A percentile compares a stretch with the other conserved stretches of the same genome.
These are phyloP conservation scores for Syncephalastrum racemosum DNA, from an alignment of 371 early-diverging fungal genomes.

Conservation along the genomic window DNA sequence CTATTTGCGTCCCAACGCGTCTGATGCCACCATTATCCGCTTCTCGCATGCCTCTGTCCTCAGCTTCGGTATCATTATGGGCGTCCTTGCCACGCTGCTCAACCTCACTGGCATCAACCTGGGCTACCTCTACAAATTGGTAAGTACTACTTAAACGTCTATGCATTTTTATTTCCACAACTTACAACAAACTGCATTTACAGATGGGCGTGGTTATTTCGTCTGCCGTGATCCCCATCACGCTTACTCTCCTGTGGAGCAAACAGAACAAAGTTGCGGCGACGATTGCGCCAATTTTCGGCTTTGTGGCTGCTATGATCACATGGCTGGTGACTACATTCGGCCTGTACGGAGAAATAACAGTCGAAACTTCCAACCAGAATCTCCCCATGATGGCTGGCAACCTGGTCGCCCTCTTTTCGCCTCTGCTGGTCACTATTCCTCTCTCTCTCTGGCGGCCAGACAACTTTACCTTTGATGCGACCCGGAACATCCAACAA, in stretches of 20 bases:
- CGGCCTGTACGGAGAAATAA: constrained; percentile 53
- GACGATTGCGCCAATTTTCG: constrained; percentile 52
- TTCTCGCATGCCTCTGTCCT: constrained; percentile 59
- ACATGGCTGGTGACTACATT: constrained; percentile 65
- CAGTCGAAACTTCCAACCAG: constrained; percentile 52
- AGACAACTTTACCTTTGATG: constrained; percentile 63
- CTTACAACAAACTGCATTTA: constrained; percentile 1
- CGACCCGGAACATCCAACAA: constrained; percentile 45
- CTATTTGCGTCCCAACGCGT: constrained; percentile 65
- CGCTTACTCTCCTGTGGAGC: constrained; percentile 62
- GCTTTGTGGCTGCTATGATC: constrained; percentile 49
- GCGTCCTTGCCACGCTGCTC: constrained; percentile 59
- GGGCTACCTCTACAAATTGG: constrained; percentile 61
- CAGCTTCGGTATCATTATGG: constrained; percentile 68
- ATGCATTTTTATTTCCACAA: background rate
- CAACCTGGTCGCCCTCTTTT: constrained; percentile 50
- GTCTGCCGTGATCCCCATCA: constrained; percentile 65
- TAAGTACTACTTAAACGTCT: constrained; percentile 6
- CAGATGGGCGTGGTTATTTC: constrained; percentile 69
- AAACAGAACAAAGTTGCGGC: constrained; percentile 62
- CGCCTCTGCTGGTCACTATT: constrained; percentile 23
- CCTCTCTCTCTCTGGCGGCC: constrained; percentile 47
- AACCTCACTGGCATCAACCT: constrained; percentile 63
- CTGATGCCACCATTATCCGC: constrained; percentile 54
- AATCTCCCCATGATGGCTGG: constrained; percentile 76